Percentiles rank a stretch among this genome's conserved stretches.
phyloP scores from a whole-genome alignment of 495 filamentous ascomycete genomes.

The Neurospora sp. region DNA sequence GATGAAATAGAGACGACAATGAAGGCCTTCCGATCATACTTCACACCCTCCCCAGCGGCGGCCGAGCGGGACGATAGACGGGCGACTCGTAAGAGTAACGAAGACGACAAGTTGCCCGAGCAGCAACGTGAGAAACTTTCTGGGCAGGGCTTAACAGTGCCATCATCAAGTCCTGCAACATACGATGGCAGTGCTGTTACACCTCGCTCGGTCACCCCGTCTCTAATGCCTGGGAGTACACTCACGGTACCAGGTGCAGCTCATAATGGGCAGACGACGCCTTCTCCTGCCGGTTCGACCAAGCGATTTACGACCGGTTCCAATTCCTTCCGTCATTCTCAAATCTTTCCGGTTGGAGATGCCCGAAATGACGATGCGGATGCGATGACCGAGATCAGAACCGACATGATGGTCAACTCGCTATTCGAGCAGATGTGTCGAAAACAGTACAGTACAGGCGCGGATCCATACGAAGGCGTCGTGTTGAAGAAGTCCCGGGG shows the following conservation, averaged over 20 bases:
- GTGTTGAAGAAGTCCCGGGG: constrained; percentile 47
- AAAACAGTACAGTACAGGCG: constrained; percentile 45
- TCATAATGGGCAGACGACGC: not conserved
- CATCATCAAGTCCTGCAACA: not conserved
- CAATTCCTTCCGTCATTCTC: constrained; percentile 19
- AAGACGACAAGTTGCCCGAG: not conserved
- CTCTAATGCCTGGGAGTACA: constrained; percentile 2
- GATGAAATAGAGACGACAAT: constrained; percentile 3
- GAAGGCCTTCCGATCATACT: constrained; percentile 19
- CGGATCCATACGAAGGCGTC: constrained; percentile 46
- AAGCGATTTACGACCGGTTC: not conserved
- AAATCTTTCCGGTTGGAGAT: constrained; percentile 36
- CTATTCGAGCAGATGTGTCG: constrained; percentile 51
- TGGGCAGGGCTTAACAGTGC: not conserved
- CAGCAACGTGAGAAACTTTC: not conserved
- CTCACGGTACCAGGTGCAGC: constrained; percentile 11
- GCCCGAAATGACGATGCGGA: constrained; percentile 31
- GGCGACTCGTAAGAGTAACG: not conserved
- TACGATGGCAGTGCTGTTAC: not conserved
- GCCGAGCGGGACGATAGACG: not conserved
- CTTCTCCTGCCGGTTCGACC: not conserved
- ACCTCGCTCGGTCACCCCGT: not conserved
- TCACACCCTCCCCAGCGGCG: constrained; percentile 6
- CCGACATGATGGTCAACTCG: constrained; percentile 51
- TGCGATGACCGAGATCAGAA: constrained; percentile 42